Evolutionary conservation across 257 asterid species (phyloP).

Genomic region (Cordia subcordata): DNA sequence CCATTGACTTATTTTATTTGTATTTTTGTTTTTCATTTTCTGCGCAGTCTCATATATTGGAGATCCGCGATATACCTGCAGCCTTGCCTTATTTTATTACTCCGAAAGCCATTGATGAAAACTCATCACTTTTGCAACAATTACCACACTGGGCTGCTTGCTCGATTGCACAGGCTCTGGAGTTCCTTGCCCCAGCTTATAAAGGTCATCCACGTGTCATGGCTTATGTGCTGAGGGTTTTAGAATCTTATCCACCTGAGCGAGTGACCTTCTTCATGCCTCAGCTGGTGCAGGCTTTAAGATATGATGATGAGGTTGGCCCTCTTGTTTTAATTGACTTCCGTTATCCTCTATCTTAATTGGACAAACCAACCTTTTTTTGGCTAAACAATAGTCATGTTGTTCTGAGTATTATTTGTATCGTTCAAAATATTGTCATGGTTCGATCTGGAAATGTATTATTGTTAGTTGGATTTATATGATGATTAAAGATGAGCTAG

Average conservation of each 20-base stretch:
- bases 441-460: no score
- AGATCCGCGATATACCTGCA: conserved; percentile 83
- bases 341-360: neutral
- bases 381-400: neutral
- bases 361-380: neutral
- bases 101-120: conserved; percentile 89
- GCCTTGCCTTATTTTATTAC: conserved; percentile 97
- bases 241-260: conserved; percentile 98
- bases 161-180: conserved; percentile 94
- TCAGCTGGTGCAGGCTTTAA: conserved; percentile 92
- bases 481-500: no score
- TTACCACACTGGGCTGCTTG: conserved; percentile 99
- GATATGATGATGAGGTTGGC: conserved; percentile 93
- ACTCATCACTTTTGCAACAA: conserved; percentile 90
- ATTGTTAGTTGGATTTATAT: no score
- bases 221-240: conserved; percentile 98
- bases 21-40: conserved; percentile 1
- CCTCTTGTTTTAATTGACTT: conserved; percentile 13
- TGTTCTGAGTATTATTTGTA: neutral
- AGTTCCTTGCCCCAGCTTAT: conserved; percentile 91
- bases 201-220: conserved; percentile 98
- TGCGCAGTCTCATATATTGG: conserved; percentile 64
- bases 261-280: conserved; percentile 99
- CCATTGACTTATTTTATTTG: neutral
- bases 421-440: neutral